A percentile compares a stretch with the other conserved stretches of the same genome.
Conservation (phyloP, 345 rosid species). For the rapeseed (Brassica napus) region Da-Ae NC_063436.1:31652501-31653000, state of each 20-base stretch:
- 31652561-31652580: conserved; percentile 84
- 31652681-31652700: no score
- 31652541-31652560: conserved; percentile 71
- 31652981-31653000: conserved; percentile 81
- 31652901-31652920: not conserved
- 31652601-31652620: not conserved
- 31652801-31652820: no score
- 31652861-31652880: conserved; percentile 85
- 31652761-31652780: no score
- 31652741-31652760: no score
- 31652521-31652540: conserved; percentile 48
- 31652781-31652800: no score
- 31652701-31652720: no score
- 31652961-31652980: conserved; percentile 47
- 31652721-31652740: no score
- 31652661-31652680: no score
- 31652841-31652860: conserved; percentile 70
- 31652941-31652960: conserved; percentile 13
- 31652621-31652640: not conserved
- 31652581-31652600: conserved; percentile 5
- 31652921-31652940: not conserved
- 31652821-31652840: not conserved
- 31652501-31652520: conserved; percentile 47
- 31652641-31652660: not conserved
- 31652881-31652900: conserved; percentile 67